These are phyloP conservation scores for Niveomyces coronatus DNA, from an alignment of 2,329 filamentous ascomycete genomes.

Conservation along the genomic window DNA sequence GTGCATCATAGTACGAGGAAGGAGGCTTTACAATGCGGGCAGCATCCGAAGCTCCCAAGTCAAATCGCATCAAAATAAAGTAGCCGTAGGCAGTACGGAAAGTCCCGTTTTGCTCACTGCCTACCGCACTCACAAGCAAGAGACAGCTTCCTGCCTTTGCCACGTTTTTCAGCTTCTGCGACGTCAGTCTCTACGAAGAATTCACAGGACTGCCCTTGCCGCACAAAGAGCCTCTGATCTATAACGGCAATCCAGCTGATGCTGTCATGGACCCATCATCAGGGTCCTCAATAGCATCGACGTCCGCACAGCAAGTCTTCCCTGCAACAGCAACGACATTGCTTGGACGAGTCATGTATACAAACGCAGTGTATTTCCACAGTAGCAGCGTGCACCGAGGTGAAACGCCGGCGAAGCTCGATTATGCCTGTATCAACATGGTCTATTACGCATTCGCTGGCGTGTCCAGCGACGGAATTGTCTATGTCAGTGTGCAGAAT, in stretches of 20 bases:
- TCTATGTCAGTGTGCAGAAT: constrained; percentile 56
- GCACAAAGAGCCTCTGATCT: background rate
- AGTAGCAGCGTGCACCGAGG: constrained; percentile 65
- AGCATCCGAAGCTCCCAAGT: too few relatives aligned
- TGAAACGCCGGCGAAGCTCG: constrained; percentile 62
- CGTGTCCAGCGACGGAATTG: constrained; percentile 59
- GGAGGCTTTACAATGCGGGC: too few relatives aligned
- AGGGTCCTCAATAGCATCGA: background rate
- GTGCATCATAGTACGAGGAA: too few relatives aligned
- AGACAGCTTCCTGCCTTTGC: background rate
- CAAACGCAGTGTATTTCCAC: constrained; percentile 78
- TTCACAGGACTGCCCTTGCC: background rate
- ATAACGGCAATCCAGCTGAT: background rate
- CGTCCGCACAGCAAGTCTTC: background rate
- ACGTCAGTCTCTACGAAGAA: too few relatives aligned
- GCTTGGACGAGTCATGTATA: constrained; percentile 37
- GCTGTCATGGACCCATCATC: constrained; percentile 1
- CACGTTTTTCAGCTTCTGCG: too few relatives aligned
- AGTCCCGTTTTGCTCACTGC: too few relatives aligned
- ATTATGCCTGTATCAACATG: constrained; percentile 67
- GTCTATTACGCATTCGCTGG: constrained; percentile 78
- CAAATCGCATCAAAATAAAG: too few relatives aligned
- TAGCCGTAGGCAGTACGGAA: too few relatives aligned
- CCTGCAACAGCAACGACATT: background rate
- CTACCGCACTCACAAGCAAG: too few relatives aligned